Conservation (phyloP, 2,329 filamentous ascomycete genomes). For the Aspergillus phoenicis region DNA sequence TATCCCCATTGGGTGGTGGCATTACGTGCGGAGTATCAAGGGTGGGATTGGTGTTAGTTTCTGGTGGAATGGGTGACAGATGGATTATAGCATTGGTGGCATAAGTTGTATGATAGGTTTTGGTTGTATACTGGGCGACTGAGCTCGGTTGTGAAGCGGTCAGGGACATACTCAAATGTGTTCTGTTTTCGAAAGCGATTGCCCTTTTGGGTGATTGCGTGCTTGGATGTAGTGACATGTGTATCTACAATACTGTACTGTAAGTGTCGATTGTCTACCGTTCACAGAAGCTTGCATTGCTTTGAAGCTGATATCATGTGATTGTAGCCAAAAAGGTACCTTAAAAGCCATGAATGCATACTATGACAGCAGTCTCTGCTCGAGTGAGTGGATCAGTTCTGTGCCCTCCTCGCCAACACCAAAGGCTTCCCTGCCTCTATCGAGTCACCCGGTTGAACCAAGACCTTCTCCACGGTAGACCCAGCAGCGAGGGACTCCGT, state of each 20-base stretch:
- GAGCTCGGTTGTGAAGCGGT: neutral
- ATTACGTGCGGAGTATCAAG: constrained; percentile 84
- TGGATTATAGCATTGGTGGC: too few species aligned
- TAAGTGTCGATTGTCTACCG: neutral
- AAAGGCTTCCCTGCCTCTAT: constrained; percentile 41
- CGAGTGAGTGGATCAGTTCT: neutral
- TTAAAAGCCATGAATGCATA: too few species aligned
- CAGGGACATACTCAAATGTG: neutral
- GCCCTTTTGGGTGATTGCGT: neutral
- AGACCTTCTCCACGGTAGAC: constrained; percentile 42
- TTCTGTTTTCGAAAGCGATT: neutral
- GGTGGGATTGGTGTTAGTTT: constrained; percentile 95
- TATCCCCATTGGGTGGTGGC: constrained; percentile 96
- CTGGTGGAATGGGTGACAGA: constrained; percentile 70
- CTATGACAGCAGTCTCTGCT: too few species aligned
- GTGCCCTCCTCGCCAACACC: constrained; percentile 29
- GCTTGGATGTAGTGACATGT: too few species aligned
- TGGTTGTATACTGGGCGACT: too few species aligned
- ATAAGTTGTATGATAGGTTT: too few species aligned
- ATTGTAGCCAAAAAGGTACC: too few species aligned
- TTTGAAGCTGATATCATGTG: too few species aligned
- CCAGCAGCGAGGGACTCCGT: constrained; percentile 31
- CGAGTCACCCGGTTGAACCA: constrained; percentile 44
- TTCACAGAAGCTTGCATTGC: too few species aligned
- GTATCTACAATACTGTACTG: neutral